phyloP scores from a whole-genome alignment of 2,329 filamentous ascomycete species.

The Lecanosticta acicola region DNA sequence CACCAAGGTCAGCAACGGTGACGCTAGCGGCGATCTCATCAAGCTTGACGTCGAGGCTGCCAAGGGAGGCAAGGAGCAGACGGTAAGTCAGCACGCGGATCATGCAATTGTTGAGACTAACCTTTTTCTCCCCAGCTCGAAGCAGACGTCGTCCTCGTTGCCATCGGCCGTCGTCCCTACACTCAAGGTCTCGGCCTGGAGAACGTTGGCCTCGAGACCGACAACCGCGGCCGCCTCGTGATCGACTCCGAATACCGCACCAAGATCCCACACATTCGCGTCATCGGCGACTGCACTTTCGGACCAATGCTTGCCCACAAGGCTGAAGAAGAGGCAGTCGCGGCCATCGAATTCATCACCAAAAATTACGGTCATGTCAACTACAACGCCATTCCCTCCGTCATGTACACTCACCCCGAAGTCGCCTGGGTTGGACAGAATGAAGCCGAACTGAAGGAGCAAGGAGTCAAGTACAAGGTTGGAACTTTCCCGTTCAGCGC shows the following conservation, averaged over 20 bases:
- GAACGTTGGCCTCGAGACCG: conserved; percentile 84
- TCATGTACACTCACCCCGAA: conserved; percentile 99
- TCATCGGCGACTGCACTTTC: conserved; percentile 93
- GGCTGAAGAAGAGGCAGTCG: conserved; percentile 95
- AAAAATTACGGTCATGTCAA: conserved; percentile 98
- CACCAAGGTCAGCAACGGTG: conserved; percentile 88
- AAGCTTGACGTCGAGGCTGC: conserved; percentile 83
- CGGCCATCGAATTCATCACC: conserved; percentile 92
- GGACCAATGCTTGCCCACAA: conserved; percentile 96
- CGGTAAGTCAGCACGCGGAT: conserved; percentile 50
- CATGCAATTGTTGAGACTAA: conserved; percentile 10
- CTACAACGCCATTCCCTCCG: conserved; percentile 93
- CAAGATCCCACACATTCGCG: conserved; percentile 93
- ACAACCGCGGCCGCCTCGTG: conserved; percentile 89
- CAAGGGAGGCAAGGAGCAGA: conserved; percentile 94
- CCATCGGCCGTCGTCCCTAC: conserved; percentile 93
- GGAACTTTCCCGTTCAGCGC: conserved; percentile 96
- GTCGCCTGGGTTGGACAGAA: conserved; percentile 98
- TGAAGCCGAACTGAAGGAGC: conserved; percentile 89
- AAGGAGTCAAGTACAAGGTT: conserved; percentile 84
- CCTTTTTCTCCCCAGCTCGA: conserved; percentile 58
- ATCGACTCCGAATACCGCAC: conserved; percentile 99
- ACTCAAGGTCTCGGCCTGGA: conserved; percentile 86
- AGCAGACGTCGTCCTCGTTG: conserved; percentile 90
- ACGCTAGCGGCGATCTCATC: conserved; percentile 69